These are phyloP conservation scores for Cladosporium halotolerans DNA, from an alignment of 2,329 filamentous ascomycete species.

Conservation along the genomic window DNA sequence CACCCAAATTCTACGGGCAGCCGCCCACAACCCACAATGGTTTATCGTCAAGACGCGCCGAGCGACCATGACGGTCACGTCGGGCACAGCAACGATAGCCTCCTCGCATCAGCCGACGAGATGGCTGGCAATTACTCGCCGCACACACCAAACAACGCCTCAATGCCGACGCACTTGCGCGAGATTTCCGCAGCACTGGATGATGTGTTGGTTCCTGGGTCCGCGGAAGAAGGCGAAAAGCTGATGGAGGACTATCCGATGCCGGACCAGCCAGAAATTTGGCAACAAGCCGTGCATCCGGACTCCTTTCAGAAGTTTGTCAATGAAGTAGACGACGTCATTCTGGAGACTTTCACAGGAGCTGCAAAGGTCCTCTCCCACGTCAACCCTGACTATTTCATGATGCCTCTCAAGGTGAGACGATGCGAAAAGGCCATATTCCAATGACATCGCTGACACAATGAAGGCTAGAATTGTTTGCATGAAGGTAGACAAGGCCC, in stretches of 20 bases:
- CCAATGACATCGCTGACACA: too few relatives aligned
- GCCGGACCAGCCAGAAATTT: neutral
- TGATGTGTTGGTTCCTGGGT: too few relatives aligned
- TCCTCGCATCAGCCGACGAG: constrained; percentile 5
- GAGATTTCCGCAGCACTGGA: neutral
- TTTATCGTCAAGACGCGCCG: too few relatives aligned
- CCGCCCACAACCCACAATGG: too few relatives aligned
- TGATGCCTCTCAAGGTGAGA: constrained; percentile 21
- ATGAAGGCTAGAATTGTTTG: constrained; percentile 25
- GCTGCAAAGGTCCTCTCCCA: constrained; percentile 16
- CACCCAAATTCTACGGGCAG: too few relatives aligned
- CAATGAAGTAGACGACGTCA: neutral
- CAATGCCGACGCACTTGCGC: too few relatives aligned
- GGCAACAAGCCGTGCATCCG: constrained; percentile 4
- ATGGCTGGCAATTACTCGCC: constrained; percentile 5
- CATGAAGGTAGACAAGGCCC: constrained; percentile 25
- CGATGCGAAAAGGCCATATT: too few relatives aligned
- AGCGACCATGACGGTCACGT: neutral
- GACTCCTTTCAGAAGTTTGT: constrained; percentile 2
- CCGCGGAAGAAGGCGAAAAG: too few relatives aligned
- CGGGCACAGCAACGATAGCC: constrained; percentile 5
- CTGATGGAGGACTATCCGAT: neutral
- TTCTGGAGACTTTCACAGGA: constrained; percentile 10
- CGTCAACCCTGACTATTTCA: constrained; percentile 25
- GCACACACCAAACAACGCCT: neutral